These are phyloP conservation scores for Amaranthus tricolor DNA, from an alignment of 179 eudicot genomes.

Conservation along the genomic window DNA sequence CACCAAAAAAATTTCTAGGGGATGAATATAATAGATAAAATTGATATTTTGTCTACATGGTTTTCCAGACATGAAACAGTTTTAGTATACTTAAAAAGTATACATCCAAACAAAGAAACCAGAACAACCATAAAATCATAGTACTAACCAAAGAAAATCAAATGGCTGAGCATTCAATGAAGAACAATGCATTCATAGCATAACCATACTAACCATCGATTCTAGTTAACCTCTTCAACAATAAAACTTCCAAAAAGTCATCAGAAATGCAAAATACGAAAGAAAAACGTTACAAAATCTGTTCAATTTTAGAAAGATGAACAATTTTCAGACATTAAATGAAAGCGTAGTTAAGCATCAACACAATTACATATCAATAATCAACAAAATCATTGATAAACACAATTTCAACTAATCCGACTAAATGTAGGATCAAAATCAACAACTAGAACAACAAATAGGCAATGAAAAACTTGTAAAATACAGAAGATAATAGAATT, in stretches of 20 bases:
- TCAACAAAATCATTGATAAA: neutral
- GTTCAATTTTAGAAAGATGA: neutral
- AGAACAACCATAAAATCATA: neutral
- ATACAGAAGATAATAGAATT: neutral
- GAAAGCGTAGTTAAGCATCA: neutral
- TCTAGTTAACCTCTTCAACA: neutral
- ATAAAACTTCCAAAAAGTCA: neutral
- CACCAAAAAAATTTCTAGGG: neutral
- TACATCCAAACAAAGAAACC: neutral
- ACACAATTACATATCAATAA: neutral
- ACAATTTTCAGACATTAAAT: neutral
- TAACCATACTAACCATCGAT: neutral
- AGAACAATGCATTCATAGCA: neutral
- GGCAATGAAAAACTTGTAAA: neutral
- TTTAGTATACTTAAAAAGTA: neutral
- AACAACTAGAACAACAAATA: neutral
- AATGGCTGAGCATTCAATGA: neutral
- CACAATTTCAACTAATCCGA: neutral
- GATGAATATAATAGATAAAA: neutral
- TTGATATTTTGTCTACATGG: no score
- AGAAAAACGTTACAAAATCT: neutral
- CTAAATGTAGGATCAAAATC: conserved; percentile 2
- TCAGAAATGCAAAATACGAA: neutral
- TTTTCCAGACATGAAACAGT: neutral
- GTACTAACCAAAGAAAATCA: neutral